Evolutionary conservation across 208 protist genomes (phyloP), one percentile per base, ranked within the genome.

Genomic region (Wallacemonas collosoma): DNA sequence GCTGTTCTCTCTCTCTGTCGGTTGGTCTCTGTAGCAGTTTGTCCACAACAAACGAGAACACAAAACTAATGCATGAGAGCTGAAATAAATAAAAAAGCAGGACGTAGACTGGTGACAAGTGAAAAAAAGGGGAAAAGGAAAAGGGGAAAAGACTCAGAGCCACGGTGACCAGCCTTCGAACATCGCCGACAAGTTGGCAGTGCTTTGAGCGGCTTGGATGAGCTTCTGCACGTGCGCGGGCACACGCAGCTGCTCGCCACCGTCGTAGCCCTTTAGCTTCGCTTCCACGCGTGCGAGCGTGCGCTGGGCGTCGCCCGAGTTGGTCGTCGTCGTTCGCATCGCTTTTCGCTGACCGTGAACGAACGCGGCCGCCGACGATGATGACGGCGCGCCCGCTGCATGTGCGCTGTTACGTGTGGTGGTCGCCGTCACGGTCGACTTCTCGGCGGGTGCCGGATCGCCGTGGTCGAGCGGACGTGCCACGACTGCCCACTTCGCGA

Each of bases 401-500:
- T 50, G 45, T 50, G 45, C 45, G 45, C 45, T 50, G 26, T 26
- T 26, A 26, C 26, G 26, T 26, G 26, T 26, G 26, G 26, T 26
- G 26, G 26, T 26, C 26, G 26, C 26, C 26, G 26, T 26, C 26
- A 26, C 26, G 26, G 26, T 26, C 26, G 44, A 35, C 26, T 68
- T 54, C 6, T 6, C 60, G 17, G 12, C 64, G 6, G 64, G 9
- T 9, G 43, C 15, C 15, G 56, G 36, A 6, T 4, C n/a, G 40
- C n/a, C 55, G 12, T 14, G 26, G 38, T 14, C 2, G 35, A 35
- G 3, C 2, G 70, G 54, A 47, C 43, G 57, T 26, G 76, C 68
- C 2, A 67, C 77, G 38, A 96, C 71, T 1, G 73, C 73, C 98
- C 98, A 99, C 11, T 88, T 88, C 50, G 96, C 97, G 8, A 99